Evolutionary conservation across 805 yeast species (phyloP).

Genomic region (Torulaspora gathmanii): DNA sequence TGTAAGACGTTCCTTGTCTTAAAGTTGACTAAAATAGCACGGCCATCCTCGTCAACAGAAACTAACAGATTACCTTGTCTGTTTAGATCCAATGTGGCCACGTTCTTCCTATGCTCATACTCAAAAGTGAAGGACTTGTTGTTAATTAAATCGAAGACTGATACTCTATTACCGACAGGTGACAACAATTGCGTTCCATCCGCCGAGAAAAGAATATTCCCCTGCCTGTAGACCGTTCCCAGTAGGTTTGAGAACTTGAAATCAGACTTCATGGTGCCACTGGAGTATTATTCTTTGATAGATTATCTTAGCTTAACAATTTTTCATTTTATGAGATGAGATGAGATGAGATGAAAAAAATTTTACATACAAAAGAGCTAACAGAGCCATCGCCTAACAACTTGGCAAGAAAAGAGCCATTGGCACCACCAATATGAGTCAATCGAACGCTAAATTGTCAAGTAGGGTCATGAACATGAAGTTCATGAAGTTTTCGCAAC

Average conservation of each 20-base stretch:
- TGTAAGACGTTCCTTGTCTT: constrained; percentile 79
- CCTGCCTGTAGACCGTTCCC: constrained; percentile 92
- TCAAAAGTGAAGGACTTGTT: constrained; percentile 83
- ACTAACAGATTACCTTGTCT: constrained; percentile 73
- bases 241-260: constrained; percentile 80
- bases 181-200: constrained; percentile 81
- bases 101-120: constrained; percentile 87
- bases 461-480: constrained; percentile 82
- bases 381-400: neutral
- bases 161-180: constrained; percentile 92
- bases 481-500: constrained; percentile 51
- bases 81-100: constrained; percentile 75
- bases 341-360: constrained; percentile 7
- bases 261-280: constrained; percentile 68
- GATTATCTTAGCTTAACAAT: neutral
- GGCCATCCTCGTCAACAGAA: constrained; percentile 84
- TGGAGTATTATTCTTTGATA: neutral
- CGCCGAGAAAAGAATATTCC: constrained; percentile 78
- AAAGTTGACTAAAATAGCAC: constrained; percentile 88
- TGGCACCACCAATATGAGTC: constrained; percentile 16
- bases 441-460: constrained; percentile 43
- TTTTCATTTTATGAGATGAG: constrained; percentile 7
- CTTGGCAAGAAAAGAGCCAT: constrained; percentile 1
- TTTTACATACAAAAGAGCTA: constrained; percentile 7
- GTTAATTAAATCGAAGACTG: constrained; percentile 79